Base-by-base conservation (phyloP, 805 yeast species). In the Clavispora santaluciae region DNA sequence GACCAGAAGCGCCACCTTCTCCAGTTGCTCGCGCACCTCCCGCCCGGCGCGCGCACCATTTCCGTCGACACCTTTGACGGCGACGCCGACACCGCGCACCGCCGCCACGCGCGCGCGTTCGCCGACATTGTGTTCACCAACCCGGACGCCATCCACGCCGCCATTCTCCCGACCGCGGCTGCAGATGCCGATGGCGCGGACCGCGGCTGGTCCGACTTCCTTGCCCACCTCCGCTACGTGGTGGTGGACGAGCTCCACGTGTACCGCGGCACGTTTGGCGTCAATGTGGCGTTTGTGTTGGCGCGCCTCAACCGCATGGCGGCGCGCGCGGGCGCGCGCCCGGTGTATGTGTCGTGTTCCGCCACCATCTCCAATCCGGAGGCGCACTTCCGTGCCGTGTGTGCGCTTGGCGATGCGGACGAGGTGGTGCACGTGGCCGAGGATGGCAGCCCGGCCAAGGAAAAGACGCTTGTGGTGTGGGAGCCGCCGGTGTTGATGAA, bases 381-480 rank as follows among this genome's bases (percentile, higher is more conserved):
- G 0, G 53, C 70, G 8, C 95, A 89, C 55, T 86, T 91, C 81
- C 61, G 76, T 26, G 66, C 76, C 3, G 72, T 93, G 20, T 87
- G 91, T 53, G 95, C 95, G 0, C 64, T 87, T 3, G 65, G 72
- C 0, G 35, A 18, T 2, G 22, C 40, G 6, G 74, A 75, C 1
- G 57, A 69, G 1, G 73, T 84, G 1, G 64, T 67, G 12, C 81
- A 86, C 51, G 70, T 89, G 10, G 64, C 67, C 34, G 68, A 83
- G 39, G 98, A 93, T 65, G 99, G 99, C 0, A 85, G 97, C 5
- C 96, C 97, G 0, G 69, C 81, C 31, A 93, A 96, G 6, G 75
- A 75, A 22, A 86, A 87, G 52, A 81, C 79, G 46, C 58, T 86
- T 36, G 71, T 90, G 12, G 78, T 86, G 3, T 89, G 97, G 95